Evolutionary conservation across 2,329 filamentous ascomycete species (phyloP).

Genomic region (Magnaporthiopsis rhizophila): DNA sequence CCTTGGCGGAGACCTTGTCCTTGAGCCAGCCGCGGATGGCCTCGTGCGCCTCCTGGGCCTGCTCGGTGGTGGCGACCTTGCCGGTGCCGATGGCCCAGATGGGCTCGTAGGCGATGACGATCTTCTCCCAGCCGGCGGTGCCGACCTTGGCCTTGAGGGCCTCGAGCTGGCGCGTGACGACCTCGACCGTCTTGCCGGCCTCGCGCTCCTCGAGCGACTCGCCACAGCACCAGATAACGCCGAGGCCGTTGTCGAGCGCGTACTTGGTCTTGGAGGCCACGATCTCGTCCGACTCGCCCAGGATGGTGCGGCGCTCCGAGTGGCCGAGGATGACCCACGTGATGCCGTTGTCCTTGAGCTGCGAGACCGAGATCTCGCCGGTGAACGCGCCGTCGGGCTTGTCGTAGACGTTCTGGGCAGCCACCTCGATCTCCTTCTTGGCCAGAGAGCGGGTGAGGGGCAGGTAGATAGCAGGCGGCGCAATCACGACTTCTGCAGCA

Average conservation of each 20-base stretch:
- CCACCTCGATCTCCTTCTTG: conserved; percentile 69
- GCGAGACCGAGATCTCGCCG: conserved; percentile 86
- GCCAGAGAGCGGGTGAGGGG: conserved; percentile 74
- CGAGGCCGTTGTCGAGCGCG: conserved; percentile 76
- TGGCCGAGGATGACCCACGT: conserved; percentile 90
- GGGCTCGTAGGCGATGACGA: conserved; percentile 97
- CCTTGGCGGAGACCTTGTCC: conserved; percentile 64
- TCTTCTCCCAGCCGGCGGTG: conserved; percentile 74
- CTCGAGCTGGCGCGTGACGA: conserved; percentile 77
- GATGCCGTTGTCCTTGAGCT: conserved; percentile 83
- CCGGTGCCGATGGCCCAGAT: conserved; percentile 96
- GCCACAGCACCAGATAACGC: conserved; percentile 95
- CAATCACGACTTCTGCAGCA: conserved; percentile 78
- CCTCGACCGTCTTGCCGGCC: conserved; percentile 72
- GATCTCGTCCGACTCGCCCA: conserved; percentile 78
- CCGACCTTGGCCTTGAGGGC: conserved; percentile 63
- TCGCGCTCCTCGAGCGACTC: conserved; percentile 93
- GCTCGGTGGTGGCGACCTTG: conserved; percentile 80
- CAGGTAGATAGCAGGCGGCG: conserved; percentile 86
- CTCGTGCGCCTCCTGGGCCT: conserved; percentile 90
- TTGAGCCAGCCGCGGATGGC: conserved; percentile 87
- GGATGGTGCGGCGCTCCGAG: conserved; percentile 86
- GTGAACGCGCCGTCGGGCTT: conserved; percentile 96
- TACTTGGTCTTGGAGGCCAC: conserved; percentile 92
- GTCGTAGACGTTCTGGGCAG: conserved; percentile 95